Evolutionary conservation across 2,329 filamentous ascomycete genomes (phyloP), one percentile per base, ranked within the genome.

Genomic region (Diaporthe caulivora): DNA sequence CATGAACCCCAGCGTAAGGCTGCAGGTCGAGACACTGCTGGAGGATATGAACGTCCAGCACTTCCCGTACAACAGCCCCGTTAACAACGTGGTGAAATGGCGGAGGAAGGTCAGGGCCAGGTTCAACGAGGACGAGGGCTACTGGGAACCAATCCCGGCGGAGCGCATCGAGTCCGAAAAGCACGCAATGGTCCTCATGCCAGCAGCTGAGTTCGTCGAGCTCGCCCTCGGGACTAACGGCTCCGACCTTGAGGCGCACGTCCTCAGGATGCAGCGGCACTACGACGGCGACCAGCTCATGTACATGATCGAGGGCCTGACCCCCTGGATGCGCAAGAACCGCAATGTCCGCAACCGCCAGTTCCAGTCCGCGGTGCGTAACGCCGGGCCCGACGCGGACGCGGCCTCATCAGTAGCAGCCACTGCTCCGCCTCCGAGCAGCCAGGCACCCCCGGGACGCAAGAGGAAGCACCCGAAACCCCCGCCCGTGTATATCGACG

Each of bases 221-320:
- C 84, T 93, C 77, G 86, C 88, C 11, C 81, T 88, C 31, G 83
- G 82, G 6, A 76, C 82, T 3, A 83, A 88, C 77, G 83, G 83
- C 57, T 78, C 87, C 31, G 83, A 86, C 74, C 80, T 97, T 2
- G 86, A 92, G 72, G 77, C 86, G 1, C 90, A 95, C 80, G 86
- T 93, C 31, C 78, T 84, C 1, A 84, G 81, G 13, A 86, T 94
- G 77, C 88, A 88, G 78, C 82, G 79, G 0, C 83, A 86, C 62
- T 92, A 92, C 78, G 83, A 87, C 0, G 78, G 79, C 1, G 85
- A 87, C 76, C 87, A 87, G 53, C 80, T 91, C 17, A 89, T 96
- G 53, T 95, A 94, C 77, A 82, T 96, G 0, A 88, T 97, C 26
- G 92, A 96, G 78, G 93, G 93, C 0, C 83, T 95, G 0, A 84